A percentile compares a stretch with the other conserved stretches of the same genome.
phyloP scores from a whole-genome alignment of 1,284 basidiomycete genomes.

The Termitomyces sp. region DNA sequence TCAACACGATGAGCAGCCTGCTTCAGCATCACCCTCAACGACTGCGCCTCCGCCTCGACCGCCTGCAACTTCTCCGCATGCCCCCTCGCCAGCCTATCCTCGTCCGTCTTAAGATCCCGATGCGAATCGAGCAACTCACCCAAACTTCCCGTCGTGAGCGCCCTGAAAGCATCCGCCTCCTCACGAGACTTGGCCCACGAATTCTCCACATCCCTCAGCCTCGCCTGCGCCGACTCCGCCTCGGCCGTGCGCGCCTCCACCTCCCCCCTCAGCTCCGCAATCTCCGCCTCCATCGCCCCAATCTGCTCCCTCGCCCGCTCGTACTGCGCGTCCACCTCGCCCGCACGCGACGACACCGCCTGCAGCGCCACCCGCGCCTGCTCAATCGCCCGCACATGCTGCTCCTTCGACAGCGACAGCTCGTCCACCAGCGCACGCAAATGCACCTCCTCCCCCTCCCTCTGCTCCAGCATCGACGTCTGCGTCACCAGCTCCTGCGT shows the following conservation, averaged over 20 bases:
- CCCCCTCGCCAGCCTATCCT: conserved; percentile 66
- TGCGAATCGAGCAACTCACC: conserved; percentile 84
- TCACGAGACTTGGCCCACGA: conserved; percentile 86
- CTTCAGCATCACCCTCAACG: conserved; percentile 72
- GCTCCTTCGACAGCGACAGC: conserved; percentile 63
- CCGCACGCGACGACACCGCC: conserved; percentile 71
- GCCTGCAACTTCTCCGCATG: conserved; percentile 79
- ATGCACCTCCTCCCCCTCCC: conserved; percentile 74
- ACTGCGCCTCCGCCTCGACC: conserved; percentile 72
- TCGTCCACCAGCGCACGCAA: conserved; percentile 70
- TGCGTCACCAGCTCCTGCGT: conserved; percentile 72
- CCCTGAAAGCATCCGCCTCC: conserved; percentile 82
- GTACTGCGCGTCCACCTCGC: conserved; percentile 79
- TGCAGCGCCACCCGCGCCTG: conserved; percentile 79
- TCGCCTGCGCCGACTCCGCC: conserved; percentile 60
- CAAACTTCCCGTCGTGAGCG: conserved; percentile 77
- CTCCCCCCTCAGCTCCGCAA: conserved; percentile 75
- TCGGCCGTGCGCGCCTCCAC: conserved; percentile 72
- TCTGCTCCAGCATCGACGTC: conserved; percentile 71
- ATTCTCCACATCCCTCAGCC: conserved; percentile 75
- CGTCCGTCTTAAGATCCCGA: conserved; percentile 73
- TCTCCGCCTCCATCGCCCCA: conserved; percentile 62
- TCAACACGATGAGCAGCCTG: conserved; percentile 72
- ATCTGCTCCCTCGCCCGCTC: conserved; percentile 66
- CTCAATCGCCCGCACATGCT: conserved; percentile 82